Percentiles rank a stretch among this genome's conserved stretches.
Evolutionary conservation across 108 stramenopile genomes (phyloP).

Genomic region (Cylindrotheca fusiformis): DNA sequence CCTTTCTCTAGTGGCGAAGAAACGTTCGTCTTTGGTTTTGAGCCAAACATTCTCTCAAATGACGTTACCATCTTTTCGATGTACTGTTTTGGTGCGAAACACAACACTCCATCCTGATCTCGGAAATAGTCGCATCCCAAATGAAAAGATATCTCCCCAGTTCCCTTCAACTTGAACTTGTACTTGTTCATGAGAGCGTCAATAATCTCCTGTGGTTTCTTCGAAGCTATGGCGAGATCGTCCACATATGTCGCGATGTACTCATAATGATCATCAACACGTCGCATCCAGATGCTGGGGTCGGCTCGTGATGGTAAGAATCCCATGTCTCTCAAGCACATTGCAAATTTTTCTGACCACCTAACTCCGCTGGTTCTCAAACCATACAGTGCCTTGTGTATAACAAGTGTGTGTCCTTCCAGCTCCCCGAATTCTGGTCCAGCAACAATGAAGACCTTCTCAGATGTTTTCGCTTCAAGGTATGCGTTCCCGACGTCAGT

Average conservation of each 20-base stretch:
- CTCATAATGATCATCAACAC: slow-evolving; percentile 21
- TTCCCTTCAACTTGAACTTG: slow-evolving; percentile 39
- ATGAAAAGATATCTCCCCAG: slow-evolving; percentile 18
- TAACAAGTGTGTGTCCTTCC: slow-evolving; percentile 27
- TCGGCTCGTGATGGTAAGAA: slow-evolving; percentile 29
- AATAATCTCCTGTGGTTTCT: slow-evolving; percentile 21
- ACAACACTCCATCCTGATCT: slow-evolving; percentile 27
- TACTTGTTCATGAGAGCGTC: slow-evolving; percentile 4
- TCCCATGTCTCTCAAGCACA: slow-evolving; percentile 18
- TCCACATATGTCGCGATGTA: slow-evolving; percentile 33
- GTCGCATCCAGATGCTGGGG: slow-evolving; percentile 30
- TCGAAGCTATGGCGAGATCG: slow-evolving; percentile 15
- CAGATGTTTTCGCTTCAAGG: slow-evolving; percentile 22
- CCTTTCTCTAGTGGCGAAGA: slow-evolving; percentile 12
- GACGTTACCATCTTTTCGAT: slow-evolving; percentile 24
- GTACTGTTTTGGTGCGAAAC: slow-evolving; percentile 24
- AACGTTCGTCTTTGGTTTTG: slow-evolving; percentile 13
- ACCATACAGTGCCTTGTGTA: slow-evolving; percentile 40
- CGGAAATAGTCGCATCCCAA: slow-evolving; percentile 33
- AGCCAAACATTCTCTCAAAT: slow-evolving; percentile 27
- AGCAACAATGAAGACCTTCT: slow-evolving; percentile 36
- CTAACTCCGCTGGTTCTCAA: slow-evolving; percentile 4
- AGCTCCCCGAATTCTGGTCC: slow-evolving; percentile 37
- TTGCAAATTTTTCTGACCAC: slow-evolving; percentile 19
- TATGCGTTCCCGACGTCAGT: slow-evolving; percentile 26